Percentiles rank a stretch among this genome's conserved stretches.
phyloP scores from a whole-genome alignment of 345 rosid genomes.

The Eucalyptus pumila region DNA sequence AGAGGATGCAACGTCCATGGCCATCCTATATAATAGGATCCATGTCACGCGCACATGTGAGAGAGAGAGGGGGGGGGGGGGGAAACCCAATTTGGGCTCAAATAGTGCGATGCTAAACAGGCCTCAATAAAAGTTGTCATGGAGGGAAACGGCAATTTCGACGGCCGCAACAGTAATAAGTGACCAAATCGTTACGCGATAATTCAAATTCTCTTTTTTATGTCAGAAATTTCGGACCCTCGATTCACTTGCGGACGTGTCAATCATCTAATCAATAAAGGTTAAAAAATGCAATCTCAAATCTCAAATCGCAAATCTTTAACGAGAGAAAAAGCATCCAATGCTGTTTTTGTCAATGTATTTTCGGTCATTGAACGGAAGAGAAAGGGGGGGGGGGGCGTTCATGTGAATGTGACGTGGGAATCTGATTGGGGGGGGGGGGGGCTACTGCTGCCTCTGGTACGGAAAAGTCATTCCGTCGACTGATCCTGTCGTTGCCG shows the following conservation, averaged over 20 bases:
- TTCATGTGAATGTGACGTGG: not conserved
- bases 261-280: not conserved
- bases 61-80: not conserved
- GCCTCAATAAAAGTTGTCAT: not conserved
- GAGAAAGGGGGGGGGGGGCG: not conserved
- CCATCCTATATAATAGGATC: not conserved
- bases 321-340: not conserved
- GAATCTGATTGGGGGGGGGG: not conserved
- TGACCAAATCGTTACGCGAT: rapidly evolving
- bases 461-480: not conserved
- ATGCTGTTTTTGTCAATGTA: not conserved
- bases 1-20: not conserved
- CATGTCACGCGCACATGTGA: not conserved
- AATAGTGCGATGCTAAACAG: rapidly evolving
- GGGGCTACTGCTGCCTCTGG: not conserved
- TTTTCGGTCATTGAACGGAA: not conserved
- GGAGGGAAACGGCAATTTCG: rapidly evolving
- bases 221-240: no score
- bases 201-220: rapidly evolving
- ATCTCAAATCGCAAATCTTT: not conserved
- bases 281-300: not conserved
- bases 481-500: not conserved
- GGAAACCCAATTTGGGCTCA: not conserved
- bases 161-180: rapidly evolving
- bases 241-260: not conserved